Percentiles rank a stretch among this genome's conserved stretches.
Conservation (phyloP, 2,329 filamentous ascomycete species). For the Colletotrichum paranaense region DNA sequence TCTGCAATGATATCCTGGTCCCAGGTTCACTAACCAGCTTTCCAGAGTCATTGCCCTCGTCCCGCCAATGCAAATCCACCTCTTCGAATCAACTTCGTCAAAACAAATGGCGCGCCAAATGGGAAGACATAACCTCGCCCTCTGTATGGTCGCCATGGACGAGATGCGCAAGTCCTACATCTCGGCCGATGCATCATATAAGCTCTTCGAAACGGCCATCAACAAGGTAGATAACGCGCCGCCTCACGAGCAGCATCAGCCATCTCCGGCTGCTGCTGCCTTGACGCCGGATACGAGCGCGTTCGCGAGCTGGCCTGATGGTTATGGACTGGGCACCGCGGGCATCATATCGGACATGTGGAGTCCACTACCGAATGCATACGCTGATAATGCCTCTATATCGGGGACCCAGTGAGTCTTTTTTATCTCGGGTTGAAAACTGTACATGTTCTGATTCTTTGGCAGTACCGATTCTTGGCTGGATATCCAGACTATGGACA, state of each 20-base stretch:
- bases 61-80: constrained; percentile 32
- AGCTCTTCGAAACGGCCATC: constrained; percentile 25
- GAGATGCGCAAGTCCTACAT: constrained; percentile 28
- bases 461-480: constrained; percentile 22
- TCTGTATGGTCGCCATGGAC: constrained; percentile 31
- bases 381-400: background rate
- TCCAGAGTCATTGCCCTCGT: constrained; percentile 21
- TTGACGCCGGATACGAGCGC: background rate
- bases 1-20: too few relatives aligned
- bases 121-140: constrained; percentile 27
- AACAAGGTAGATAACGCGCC: constrained; percentile 17
- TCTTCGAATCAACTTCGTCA: constrained; percentile 26
- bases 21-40: background rate
- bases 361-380: constrained; percentile 11
- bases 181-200: constrained; percentile 24
- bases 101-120: constrained; percentile 28
- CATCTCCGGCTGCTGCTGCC: background rate
- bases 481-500: constrained; percentile 19
- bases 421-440: too few relatives aligned
- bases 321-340: constrained; percentile 7
- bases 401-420: constrained; percentile 23
- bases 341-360: constrained; percentile 23
- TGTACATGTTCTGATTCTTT: background rate
- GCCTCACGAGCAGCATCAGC: constrained; percentile 1
- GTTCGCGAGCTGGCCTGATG: constrained; percentile 11